These are phyloP conservation scores for Rhodotorula taiwanensis DNA, from an alignment of 768 basidiomycete genomes.

Conservation along the genomic window DNA sequence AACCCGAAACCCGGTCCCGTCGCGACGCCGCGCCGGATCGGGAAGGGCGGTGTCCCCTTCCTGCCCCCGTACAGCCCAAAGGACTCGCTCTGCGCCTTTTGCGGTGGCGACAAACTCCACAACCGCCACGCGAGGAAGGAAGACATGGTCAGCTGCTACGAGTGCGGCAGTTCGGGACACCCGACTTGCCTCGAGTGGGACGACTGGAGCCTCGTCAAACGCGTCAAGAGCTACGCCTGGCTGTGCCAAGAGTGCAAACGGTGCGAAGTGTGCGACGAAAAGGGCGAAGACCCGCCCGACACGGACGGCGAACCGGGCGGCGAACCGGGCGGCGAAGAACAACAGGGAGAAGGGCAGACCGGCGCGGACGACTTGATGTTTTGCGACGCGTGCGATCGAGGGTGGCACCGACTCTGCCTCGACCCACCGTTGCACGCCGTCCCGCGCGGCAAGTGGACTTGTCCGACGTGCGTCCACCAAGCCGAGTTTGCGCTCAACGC, in stretches of 20 bases:
- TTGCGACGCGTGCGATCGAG: conserved; percentile 92
- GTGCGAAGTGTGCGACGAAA: conserved; percentile 76
- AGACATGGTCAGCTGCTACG: conserved; percentile 66
- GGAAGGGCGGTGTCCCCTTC: conserved; percentile 36
- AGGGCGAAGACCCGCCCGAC: too few relatives aligned
- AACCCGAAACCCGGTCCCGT: conserved; percentile 19
- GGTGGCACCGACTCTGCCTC: conserved; percentile 80
- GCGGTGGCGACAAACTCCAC: conserved; percentile 57
- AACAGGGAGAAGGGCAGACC: background rate
- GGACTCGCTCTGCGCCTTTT: conserved; percentile 70
- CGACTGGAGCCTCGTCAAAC: conserved; percentile 50
- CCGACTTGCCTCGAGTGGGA: conserved; percentile 70
- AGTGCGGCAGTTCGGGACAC: conserved; percentile 82
- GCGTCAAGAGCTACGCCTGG: conserved; percentile 72
- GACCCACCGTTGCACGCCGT: conserved; percentile 61
- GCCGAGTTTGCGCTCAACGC: conserved; percentile 2
- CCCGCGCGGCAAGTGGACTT: conserved; percentile 54
- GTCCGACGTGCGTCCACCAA: conserved; percentile 41
- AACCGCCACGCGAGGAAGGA: conserved; percentile 60
- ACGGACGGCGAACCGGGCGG: conserved; percentile 55
- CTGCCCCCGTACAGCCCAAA: conserved; percentile 41
- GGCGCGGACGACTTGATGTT: conserved; percentile 66
- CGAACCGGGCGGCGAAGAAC: background rate
- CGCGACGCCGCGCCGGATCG: conserved; percentile 21
- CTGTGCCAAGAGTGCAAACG: conserved; percentile 84